Evolutionary conservation across 169 alveolate genomes (phyloP), one percentile per base, ranked within the genome.

Genomic region (Babesia caballi): DNA sequence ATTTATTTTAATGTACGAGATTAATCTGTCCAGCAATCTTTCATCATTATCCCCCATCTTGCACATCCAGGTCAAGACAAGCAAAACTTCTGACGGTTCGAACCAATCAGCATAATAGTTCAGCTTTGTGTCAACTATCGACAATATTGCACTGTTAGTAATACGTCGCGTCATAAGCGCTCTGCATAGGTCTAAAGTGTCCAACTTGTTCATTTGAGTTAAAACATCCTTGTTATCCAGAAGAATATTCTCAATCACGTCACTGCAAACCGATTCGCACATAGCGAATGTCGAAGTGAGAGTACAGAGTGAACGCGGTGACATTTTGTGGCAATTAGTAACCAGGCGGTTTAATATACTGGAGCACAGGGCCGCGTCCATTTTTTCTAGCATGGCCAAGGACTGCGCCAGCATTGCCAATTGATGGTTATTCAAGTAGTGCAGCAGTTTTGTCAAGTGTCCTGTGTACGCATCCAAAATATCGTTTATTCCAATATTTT

Each of bases 381-480:
- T 17, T 47, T 27, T 33, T n/a, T 60, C 36, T 25, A 68, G 36
- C 32, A 35, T 12, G 30, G 23, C 57, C 23, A 78, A n/a, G 28
- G 17, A 66, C 44, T 41, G 68, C 9, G 82, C 30, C n/a, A 78
- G 25, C 50, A 78, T 58, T 5, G 77, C 87, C 83, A 78, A 36
- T 32, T 67, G 82, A 32, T 60, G 27, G 3, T 36, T 49, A 70
- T 57, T 78, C 77, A 78, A 44, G 56, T 21, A 78, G 8, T 70
- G 50, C 5, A 78, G 12, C 11, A 78, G 47, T 28, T 8, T 54
- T 12, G 38, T n/a, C 28, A 78, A 36, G 19, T 68, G 72, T 9
- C 30, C n/a, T 21, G 54, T 3, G 27, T 66, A 66, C 17, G 65
- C 58, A 17, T 66, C 66, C 51, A 56, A 36, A 33, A 66, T 38